Base-by-base conservation (phyloP, 129 eudicot species). In the Flaveria bidentis region DNA sequence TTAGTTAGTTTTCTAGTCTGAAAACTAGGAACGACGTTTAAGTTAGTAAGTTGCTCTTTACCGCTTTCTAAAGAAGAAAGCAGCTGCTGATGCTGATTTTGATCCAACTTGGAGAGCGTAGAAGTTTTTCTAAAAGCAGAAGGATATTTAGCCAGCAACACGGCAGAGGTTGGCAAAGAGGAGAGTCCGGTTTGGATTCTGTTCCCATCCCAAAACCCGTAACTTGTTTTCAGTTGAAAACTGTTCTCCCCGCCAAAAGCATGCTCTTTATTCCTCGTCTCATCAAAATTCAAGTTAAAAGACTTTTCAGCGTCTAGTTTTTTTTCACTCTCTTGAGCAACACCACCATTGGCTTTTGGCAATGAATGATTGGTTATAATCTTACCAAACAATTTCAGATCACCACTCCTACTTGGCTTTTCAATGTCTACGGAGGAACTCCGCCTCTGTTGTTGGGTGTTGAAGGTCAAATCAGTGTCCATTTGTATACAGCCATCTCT, bases 321-420 rank as follows among this genome's bases (percentile, higher is more conserved):
- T 63, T 69, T 76, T 22, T 81, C 87, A 62, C 55, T 60, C 8
- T 50, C 74, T 9, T 39, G 76, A 14, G 9, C 23, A 6, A 26
- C 41, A 39, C 78, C 50, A 39, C 82, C 64, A 72, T 50, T 78
- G 15, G 84, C 73, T 76, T 86, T 87, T 14, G 75, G 44, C 49
- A 26, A 75, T 12, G 85, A 71, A 16, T 74, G 74, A 36, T 80
- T 75, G 22, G 83, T 84, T 49, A 93, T 52, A 73, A 93, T 87
- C 85, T 91, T 88, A 66, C 98, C 98, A 33, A 93, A 93, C 9
- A 93, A 85, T 61, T 93, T 93, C 76, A 93, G 89, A 83, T 87
- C 90, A 58, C 96, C 91, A 75, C 68, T 87, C 49, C 76, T 66
- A 30, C 79, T 44, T 44, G 91, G 87, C 56, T 80, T 86, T 51